Evolutionary conservation across 225 moss, liverwort and hornwort species (phyloP), one percentile per base, ranked within the genome.

Genomic region (Lunularia cruciata): DNA sequence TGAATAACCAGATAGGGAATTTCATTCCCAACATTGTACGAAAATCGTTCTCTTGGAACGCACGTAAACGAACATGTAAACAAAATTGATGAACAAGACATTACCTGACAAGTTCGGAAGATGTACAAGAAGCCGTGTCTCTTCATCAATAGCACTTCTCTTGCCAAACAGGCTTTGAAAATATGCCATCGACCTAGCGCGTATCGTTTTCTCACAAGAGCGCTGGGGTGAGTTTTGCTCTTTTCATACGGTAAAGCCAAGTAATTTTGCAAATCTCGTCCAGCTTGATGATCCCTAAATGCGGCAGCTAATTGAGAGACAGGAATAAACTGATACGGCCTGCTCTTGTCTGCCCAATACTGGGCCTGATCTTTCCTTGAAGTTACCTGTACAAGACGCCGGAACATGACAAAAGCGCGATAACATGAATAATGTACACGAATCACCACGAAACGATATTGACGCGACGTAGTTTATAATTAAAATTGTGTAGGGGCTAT

Each of bases 91-190:
- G 8, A 18, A 9, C 32, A 34, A 18, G 19, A 57, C 15, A 35
- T 20, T 79, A 83, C 83, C 83, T 83, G 83, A 67, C 75, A 73
- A 56, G 83, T 83, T 5, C 83, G 83, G 32, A 84, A 84, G 23
- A 80, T 77, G 71, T 84, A 84, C 23, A 84, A 35, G 31, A 80
- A 84, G 15, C 67, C 30, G 45, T 77, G 64, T 22, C 84, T 64
- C 46, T 71, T 47, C 40, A 84, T 77, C 1, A 84, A 68, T 1
- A 84, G 60, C 46, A 60, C 18, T 49, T 84, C 84, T 60, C 80
- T 63, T 28, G 71, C 62, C 3, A 68, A 71, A 22, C 70, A 67
- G 28, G 84, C 80, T 65, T 63, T 74, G 18, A 84, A 65, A 7
- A 84, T 57, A 60, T 72, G 71, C 77, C 70, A 75, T 0, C 47